Base-by-base conservation (phyloP, 192 early-diverging fungal genomes). In the Umbelopsis ramanniana region DNA sequence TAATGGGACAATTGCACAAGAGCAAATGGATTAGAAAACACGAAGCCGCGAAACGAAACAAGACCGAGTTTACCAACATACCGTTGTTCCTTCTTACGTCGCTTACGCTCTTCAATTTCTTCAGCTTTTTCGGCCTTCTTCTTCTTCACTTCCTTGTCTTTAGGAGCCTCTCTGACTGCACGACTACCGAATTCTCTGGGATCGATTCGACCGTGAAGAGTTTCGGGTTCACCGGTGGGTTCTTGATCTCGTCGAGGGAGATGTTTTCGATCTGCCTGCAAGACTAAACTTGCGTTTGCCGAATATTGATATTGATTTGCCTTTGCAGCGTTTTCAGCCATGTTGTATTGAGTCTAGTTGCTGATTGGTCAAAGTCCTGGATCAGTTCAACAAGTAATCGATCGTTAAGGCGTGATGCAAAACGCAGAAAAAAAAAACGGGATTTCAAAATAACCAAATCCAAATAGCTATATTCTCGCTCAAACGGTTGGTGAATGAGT, bases 281-380 rank as follows among this genome's bases (percentile, higher is more conserved):
- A 89, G 5, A 99, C 98, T 69, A 98, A 85, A 87, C 97, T 99
- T n/a, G 95, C 91, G 79, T 94, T 97, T 19, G 94, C 94, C 7
- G 95, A 88, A 77, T 93, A 94, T 75, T 91, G 90, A 80, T 93
- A 94, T 75, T 90, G 89, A 76, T 85, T 85, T 45, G 84, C 85
- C 68, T 85, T 84, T 53, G 89, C 89, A 77, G 87, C 76, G 68
- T 89, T 85, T 69, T 90, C 89, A 40, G 89, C 89, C 89, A 90
- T 90, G 46, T 21, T 70, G 52, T 70, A 5, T 54, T 29, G 26
- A 37, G 37, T 38, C 24, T 47, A 69, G 23, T 46, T 17, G 46
- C 23, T 69, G 26, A 37, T 69, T 14, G 67, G 46, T 19, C n/a
- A 24, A 37, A 63, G 26, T n/a, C 10, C 6, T 63, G 29, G 10